phyloP scores from a whole-genome alignment of 371 early-diverging fungal species.

The Nematocida parisii region DNA sequence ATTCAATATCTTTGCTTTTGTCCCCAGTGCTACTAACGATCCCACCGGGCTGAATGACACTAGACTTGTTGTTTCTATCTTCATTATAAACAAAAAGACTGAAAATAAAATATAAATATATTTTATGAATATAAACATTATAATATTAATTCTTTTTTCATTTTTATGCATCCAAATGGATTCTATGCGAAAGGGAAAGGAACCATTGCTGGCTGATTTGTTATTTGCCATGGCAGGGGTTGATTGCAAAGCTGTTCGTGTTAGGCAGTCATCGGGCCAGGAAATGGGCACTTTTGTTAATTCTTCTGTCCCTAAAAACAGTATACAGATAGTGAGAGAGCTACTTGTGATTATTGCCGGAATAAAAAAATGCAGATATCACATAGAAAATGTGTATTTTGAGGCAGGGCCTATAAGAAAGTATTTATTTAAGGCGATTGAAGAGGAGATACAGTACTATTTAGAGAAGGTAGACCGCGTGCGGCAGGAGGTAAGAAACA shows the following conservation, averaged over 20 bases:
- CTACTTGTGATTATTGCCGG: slow-evolving; percentile 32
- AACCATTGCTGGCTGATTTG: slow-evolving; percentile 8
- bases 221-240: slow-evolving; percentile 30
- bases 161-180: background rate
- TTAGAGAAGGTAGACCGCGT: slow-evolving; percentile 3
- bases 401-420: background rate
- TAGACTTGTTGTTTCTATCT: slow-evolving; percentile 68
- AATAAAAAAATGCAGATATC: slow-evolving; percentile 37
- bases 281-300: slow-evolving; percentile 6
- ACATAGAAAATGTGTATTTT: slow-evolving; percentile 47
- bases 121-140: background rate
- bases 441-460: slow-evolving; percentile 34
- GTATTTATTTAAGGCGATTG: slow-evolving; percentile 41
- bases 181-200: background rate
- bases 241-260: slow-evolving; percentile 5
- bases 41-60: slow-evolving; percentile 62
- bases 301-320: slow-evolving; percentile 4
- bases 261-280: background rate
- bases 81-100: slow-evolving; percentile 61
- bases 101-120: slow-evolving; percentile 39
- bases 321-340: slow-evolving; percentile 1
- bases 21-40: slow-evolving; percentile 68
- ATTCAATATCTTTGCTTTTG: slow-evolving; percentile 70
- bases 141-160: slow-evolving; percentile 6
- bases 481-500: background rate